Conservation (phyloP, 1,284 basidiomycete genomes). For the Irpex sp. region DNA sequence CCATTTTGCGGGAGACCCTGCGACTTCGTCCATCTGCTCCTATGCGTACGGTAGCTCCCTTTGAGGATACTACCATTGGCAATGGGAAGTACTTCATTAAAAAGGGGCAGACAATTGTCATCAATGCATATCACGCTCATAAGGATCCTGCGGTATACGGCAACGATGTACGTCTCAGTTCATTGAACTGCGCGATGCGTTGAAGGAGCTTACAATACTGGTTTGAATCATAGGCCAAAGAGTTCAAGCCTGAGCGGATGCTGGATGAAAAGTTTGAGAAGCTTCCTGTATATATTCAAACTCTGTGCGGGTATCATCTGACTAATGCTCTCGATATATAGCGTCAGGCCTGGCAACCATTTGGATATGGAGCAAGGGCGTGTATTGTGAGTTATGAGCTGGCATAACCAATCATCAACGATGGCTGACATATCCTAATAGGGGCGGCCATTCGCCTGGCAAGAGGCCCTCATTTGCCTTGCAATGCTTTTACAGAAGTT, state of each 20-base stretch:
- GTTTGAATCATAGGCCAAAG: slow-evolving; percentile 19
- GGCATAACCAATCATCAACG: background rate
- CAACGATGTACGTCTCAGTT: slow-evolving; percentile 36
- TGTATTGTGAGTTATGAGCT: slow-evolving; percentile 33
- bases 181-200: too few species aligned
- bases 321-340: slow-evolving; percentile 2
- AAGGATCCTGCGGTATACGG: slow-evolving; percentile 47
- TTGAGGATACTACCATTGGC: slow-evolving; percentile 36
- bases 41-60: slow-evolving; percentile 29
- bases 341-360: slow-evolving; percentile 46
- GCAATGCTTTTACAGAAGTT: slow-evolving; percentile 43
- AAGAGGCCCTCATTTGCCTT: slow-evolving; percentile 40
- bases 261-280: slow-evolving; percentile 43
- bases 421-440: background rate
- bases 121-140: slow-evolving; percentile 34
- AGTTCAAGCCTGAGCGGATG: slow-evolving; percentile 46
- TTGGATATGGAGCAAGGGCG: slow-evolving; percentile 37
- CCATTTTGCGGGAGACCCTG: slow-evolving; percentile 44
- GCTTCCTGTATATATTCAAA: slow-evolving; percentile 32
- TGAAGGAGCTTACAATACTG: too few species aligned
- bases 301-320: background rate
- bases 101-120: slow-evolving; percentile 29
- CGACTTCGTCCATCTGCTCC: slow-evolving; percentile 41
- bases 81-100: slow-evolving; percentile 40
- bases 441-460: slow-evolving; percentile 45